A percentile compares a stretch with the other conserved stretches of the same genome.
These are phyloP conservation scores for Cicer judaicum DNA, from an alignment of 306 rosid genomes.

Conservation along the genomic window DNA sequence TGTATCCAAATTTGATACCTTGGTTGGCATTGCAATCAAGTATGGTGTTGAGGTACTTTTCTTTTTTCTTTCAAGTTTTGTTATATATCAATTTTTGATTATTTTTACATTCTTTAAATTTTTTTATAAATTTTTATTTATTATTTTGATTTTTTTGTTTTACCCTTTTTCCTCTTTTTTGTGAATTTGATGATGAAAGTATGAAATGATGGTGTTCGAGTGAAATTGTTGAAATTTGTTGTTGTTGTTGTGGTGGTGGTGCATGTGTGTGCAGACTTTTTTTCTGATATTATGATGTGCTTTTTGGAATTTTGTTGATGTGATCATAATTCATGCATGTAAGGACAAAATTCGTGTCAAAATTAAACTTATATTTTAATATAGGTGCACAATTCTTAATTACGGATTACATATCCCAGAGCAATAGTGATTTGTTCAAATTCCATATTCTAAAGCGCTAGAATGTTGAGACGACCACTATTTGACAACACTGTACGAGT, in stretches of 20 bases:
- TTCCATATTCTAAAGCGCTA: too few species aligned
- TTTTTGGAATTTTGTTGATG: conserved; percentile 10
- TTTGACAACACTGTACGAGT: not conserved
- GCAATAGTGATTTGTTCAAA: too few species aligned
- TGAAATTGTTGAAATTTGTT: not conserved
- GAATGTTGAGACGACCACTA: too few species aligned
- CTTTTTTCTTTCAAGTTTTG: not conserved
- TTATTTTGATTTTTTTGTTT: not conserved
- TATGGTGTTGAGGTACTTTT: conserved; percentile 84
- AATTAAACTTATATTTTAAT: too few species aligned
- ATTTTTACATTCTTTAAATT: not conserved
- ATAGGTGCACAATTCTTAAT: too few species aligned
- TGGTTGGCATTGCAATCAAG: conserved; percentile 91
- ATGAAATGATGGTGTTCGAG: conserved; percentile 1
- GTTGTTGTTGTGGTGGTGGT: not conserved
- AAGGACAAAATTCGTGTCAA: not conserved
- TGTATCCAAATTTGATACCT: conserved; percentile 81
- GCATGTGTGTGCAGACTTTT: not conserved
- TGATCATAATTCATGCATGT: not conserved
- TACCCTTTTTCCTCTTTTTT: not conserved
- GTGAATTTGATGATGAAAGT: not conserved
- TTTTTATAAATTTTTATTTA: not conserved
- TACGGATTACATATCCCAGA: too few species aligned
- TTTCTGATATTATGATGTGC: conserved; percentile 1
- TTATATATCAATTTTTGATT: conserved; percentile 7